These are phyloP conservation scores for Phymatotrichopsis omnivora DNA, from an alignment of 2,329 filamentous ascomycete species.

Conservation along the genomic window DNA sequence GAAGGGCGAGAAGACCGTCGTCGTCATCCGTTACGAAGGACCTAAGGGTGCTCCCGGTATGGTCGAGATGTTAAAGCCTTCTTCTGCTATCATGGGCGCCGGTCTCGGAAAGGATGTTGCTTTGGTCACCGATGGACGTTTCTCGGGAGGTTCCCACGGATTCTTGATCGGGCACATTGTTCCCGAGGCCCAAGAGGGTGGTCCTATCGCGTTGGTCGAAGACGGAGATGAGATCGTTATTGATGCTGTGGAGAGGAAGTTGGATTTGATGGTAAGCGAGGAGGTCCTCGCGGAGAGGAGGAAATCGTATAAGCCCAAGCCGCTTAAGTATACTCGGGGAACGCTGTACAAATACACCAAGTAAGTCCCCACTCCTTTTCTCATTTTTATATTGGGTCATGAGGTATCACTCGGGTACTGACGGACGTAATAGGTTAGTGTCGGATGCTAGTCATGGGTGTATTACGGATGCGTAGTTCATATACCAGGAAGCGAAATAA, in stretches of 20 bases:
- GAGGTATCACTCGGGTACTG: background rate
- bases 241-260: conserved; percentile 46
- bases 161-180: conserved; percentile 55
- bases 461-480: conserved; percentile 46
- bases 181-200: conserved; percentile 51
- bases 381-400: conserved; percentile 2
- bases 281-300: conserved; percentile 43
- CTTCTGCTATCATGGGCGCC: conserved; percentile 62
- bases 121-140: conserved; percentile 60
- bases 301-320: conserved; percentile 44
- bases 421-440: conserved; percentile 36
- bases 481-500: too few relatives aligned
- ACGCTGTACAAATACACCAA: conserved; percentile 50
- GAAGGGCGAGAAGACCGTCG: conserved; percentile 66
- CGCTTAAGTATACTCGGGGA: conserved; percentile 48
- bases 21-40: conserved; percentile 65
- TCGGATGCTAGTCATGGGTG: conserved; percentile 50
- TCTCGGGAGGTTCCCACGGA: conserved; percentile 50
- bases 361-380: conserved; percentile 19
- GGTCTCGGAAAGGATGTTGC: conserved; percentile 60
- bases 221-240: conserved; percentile 53
- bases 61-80: conserved; percentile 65
- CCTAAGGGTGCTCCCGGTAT: conserved; percentile 65
- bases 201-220: conserved; percentile 48
- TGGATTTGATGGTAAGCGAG: conserved; percentile 45